Evolutionary conservation across 352 stramenopile species (phyloP).

Genomic region (Pythium brachiatum): DNA sequence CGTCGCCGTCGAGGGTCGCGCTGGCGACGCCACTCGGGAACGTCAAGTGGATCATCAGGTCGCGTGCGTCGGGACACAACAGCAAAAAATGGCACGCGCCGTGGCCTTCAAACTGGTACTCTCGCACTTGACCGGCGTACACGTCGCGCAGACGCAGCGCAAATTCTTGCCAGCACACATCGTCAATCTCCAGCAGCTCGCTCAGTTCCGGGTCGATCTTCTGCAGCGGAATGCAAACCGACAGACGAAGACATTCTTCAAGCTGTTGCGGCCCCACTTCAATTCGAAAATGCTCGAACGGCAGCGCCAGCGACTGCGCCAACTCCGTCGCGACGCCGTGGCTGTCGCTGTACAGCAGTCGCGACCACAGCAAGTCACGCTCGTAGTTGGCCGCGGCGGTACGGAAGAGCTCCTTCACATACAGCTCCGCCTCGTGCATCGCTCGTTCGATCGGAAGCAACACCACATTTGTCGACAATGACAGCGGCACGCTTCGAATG

Average conservation of each 20-base stretch:
- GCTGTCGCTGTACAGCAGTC: constrained; percentile 68
- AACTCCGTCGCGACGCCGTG: constrained; percentile 50
- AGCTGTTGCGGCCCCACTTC: constrained; percentile 81
- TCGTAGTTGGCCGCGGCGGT: constrained; percentile 81
- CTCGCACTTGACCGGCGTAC: constrained; percentile 73
- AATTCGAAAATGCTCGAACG: constrained; percentile 56
- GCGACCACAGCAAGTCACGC: constrained; percentile 83
- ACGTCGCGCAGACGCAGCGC: constrained; percentile 70
- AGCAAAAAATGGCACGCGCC: constrained; percentile 74
- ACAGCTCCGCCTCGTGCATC: constrained; percentile 73
- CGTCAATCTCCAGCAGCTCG: constrained; percentile 61
- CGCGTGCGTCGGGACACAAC: constrained; percentile 76
- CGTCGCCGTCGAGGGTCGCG: constrained; percentile 13
- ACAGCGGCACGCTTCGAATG: constrained; percentile 43
- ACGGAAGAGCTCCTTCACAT: constrained; percentile 76
- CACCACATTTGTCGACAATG: constrained; percentile 29
- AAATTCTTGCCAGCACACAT: constrained; percentile 80
- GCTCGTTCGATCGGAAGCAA: constrained; percentile 61
- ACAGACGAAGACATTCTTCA: constrained; percentile 80
- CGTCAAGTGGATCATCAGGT: constrained; percentile 86
- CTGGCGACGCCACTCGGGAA: constrained; percentile 41
- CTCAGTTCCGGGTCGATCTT: constrained; percentile 70
- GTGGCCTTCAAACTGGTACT: constrained; percentile 84
- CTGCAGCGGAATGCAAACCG: constrained; percentile 75
- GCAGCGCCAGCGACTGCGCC: constrained; percentile 48